phyloP scores from a whole-genome alignment of 345 rosid genomes.

The Eucalyptus pauciflora region DNA sequence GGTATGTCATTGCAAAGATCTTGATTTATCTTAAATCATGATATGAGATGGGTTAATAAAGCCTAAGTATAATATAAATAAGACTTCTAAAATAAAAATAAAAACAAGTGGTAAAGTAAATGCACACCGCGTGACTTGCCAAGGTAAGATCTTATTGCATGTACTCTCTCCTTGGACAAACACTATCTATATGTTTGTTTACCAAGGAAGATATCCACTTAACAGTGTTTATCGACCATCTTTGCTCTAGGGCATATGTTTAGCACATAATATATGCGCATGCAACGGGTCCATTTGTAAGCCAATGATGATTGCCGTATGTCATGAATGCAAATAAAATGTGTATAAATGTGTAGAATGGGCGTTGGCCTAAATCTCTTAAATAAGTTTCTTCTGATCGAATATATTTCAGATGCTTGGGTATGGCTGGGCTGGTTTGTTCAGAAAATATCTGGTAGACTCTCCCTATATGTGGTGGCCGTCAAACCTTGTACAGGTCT shows the following conservation, averaged over 20 bases:
- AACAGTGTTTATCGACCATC: background rate
- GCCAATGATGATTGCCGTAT: background rate
- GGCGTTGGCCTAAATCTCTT: background rate
- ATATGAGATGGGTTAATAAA: background rate
- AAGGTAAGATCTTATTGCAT: background rate
- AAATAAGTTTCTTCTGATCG: background rate
- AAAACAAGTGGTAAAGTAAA: background rate
- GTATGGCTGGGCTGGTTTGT: slow-evolving; percentile 35
- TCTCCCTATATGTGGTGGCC: slow-evolving; percentile 47
- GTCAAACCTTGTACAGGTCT: slow-evolving; percentile 36
- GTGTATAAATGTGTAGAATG: background rate
- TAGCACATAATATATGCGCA: background rate
- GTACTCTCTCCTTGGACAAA: background rate
- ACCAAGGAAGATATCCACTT: background rate
- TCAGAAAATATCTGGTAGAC: slow-evolving; percentile 27
- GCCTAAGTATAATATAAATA: background rate
- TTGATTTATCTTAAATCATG: background rate
- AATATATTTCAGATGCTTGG: slow-evolving; percentile 3
- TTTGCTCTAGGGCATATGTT: background rate
- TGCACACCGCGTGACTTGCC: background rate
- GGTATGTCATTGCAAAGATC: background rate
- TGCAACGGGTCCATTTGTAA: background rate
- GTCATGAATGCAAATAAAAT: background rate
- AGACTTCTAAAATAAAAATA: background rate
- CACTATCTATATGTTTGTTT: background rate